Evolutionary conservation across 1,284 basidiomycete genomes (phyloP), one percentile per base, ranked within the genome.

Genomic region (Erythrobasidium hasegawianum): DNA sequence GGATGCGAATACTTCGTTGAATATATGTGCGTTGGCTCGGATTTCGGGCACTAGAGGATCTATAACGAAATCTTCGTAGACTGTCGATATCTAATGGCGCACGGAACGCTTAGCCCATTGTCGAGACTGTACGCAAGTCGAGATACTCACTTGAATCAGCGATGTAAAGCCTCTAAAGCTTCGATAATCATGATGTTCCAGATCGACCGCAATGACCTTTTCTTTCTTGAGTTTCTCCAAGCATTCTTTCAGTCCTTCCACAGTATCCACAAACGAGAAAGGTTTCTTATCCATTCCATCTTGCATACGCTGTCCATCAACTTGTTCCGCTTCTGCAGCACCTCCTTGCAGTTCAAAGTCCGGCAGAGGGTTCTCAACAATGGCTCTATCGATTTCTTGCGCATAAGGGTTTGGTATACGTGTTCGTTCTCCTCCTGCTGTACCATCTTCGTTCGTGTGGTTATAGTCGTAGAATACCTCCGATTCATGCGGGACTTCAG

Each of bases 131-230:
- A 45, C 2, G 26, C 18, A 9, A 13, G 14, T 20, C n/a, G n/a
- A n/a, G n/a, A 2, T 11, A 59, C 71, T 49, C 9, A 74, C 71
- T 77, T 96, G 95, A 85, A 97, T 94, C 66, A 98, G 79, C 74
- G 93, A 97, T 10, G 95, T 83, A 72, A 97, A 89, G 0, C 96
- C 95, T 20, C 80, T 79, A 77, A 89, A 97, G 2, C 87, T 86
- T 54, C 92, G 83, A 73, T 87, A 89, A 71, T 84, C 87, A 80
- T 97, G 93, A 75, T 97, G 88, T 77, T 98, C 95, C 52, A 98
- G 81, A 77, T 98, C 95, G 41, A 98, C 83, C 0, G 95, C 95
- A 59, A 98, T 86, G 77, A 96, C 93, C 79, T 80, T n/a, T 83
- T 83, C 11, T 72, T 72, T 4, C 68, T 69, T 82, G 16, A 94